phyloP scores from a whole-genome alignment of 306 rosid species.

The Comarum palustre region DNA sequence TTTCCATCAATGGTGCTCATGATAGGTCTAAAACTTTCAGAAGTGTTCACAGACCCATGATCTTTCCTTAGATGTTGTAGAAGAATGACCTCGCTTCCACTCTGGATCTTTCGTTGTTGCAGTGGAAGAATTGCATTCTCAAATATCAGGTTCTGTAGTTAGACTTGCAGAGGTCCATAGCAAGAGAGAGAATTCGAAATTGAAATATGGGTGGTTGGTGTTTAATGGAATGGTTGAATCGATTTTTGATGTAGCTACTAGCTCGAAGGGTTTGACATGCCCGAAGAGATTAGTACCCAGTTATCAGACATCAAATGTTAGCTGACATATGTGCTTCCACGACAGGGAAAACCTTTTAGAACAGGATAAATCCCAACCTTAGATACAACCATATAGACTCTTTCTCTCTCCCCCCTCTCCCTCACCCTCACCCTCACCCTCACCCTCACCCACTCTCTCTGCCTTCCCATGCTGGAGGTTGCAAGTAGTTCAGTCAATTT shows the following conservation, averaged over 20 bases:
- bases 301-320: neutral
- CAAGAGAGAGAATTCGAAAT: neutral
- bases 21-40: no score
- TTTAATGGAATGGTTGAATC: neutral
- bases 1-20: no score
- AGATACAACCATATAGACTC: neutral
- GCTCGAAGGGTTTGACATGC: neutral
- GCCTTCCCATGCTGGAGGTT: conserved; percentile 15
- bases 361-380: neutral
- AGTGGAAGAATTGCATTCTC: no score
- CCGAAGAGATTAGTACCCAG: neutral
- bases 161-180: neutral
- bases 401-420: neutral
- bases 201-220: neutral
- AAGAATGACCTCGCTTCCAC: no score
- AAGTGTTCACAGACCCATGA: no score
- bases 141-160: neutral
- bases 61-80: no score
- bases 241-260: no score
- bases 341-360: neutral
- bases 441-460: conserved; percentile 1
- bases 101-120: no score
- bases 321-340: neutral
- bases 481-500: conserved; percentile 42
- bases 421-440: neutral